Base-by-base conservation (phyloP, 495 filamentous ascomycete species). In the Hyaloscypha finlandica region DNA sequence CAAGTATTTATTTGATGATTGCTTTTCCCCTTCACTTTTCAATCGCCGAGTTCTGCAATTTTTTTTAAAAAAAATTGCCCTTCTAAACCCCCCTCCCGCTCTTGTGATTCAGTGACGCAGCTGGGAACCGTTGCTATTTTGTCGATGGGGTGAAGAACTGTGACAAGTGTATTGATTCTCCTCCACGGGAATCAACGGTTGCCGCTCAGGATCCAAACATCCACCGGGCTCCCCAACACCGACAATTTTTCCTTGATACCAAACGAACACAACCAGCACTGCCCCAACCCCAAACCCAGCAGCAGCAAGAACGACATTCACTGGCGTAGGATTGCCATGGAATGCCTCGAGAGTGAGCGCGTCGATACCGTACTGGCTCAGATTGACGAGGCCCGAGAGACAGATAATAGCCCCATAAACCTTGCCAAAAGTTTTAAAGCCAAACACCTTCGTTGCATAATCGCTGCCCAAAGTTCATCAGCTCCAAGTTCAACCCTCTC, bases 361-460 rank as follows among this genome's bases (percentile, higher is more conserved):
- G 75, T 97, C 95, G 39, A 97, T 78, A 0, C 83, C 93, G 11
- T 87, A 86, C 80, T 98, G 95, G n/a, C 83, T 85, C 70, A 98
- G 93, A 76, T 96, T 97, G 58, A 94, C 82, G 14, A 98, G 70
- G 4, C 94, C 94, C 1, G 93, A 88, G 4, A 95, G 75, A 74
- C 92, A 97, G 67, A 97, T 97, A 64, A 97, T 88, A 8, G 92
- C 82, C n/a, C 94, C 94, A 74, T 97, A 97, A 30, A 98, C 92
- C 64, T 90, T 96, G 33, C 94, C 94, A 68, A 97, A 97, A 0
- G 93, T 97, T 68, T 86, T 87, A 77, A 97, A 97, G 9, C 94
- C 94, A 74, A 98, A 98, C 30, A 98, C 94, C 78, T 97, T 97
- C 30, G 93, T 93, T 57, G 88, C 81, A 76, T 97, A 97, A 78